Evolutionary conservation across 768 basidiomycete species (phyloP).

Genomic region (Chalciporus sphaerocephalus): DNA sequence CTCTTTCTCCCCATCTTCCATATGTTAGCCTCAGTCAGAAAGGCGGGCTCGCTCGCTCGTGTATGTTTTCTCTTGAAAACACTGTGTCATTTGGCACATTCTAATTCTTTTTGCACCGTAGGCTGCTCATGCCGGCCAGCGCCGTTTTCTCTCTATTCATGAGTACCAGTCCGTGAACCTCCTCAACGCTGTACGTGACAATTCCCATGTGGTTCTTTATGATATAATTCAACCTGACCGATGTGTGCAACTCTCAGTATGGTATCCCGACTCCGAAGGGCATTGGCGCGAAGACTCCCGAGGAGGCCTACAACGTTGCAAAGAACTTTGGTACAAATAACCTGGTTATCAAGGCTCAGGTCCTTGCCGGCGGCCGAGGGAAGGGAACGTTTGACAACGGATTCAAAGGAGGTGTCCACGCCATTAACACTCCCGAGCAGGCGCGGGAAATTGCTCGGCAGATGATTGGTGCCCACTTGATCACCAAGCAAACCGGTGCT

Average conservation of each 20-base stretch:
- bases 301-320: constrained; percentile 88
- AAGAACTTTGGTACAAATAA: constrained; percentile 80
- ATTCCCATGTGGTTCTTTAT: background rate
- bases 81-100: background rate
- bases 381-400: constrained; percentile 97
- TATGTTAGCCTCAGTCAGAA: constrained; percentile 69
- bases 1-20: constrained; percentile 25
- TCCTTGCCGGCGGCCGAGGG: constrained; percentile 96
- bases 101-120: constrained; percentile 23
- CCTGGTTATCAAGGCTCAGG: constrained; percentile 98
- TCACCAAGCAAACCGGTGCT: constrained; percentile 98
- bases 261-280: constrained; percentile 94
- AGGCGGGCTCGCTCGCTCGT: constrained; percentile 59
- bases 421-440: constrained; percentile 82
- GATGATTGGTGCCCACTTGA: constrained; percentile 93
- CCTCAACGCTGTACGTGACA: constrained; percentile 74
- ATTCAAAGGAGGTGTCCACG: constrained; percentile 95
- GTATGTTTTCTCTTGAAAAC: constrained; percentile 34
- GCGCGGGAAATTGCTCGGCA: constrained; percentile 82
- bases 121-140: constrained; percentile 76
- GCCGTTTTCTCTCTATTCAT: constrained; percentile 91
- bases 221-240: background rate
- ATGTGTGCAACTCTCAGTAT: constrained; percentile 55
- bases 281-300: constrained; percentile 76
- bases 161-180: constrained; percentile 96